phyloP scores from a whole-genome alignment of 2,329 filamentous ascomycete species.

The Pleurostoma richardsiae region DNA sequence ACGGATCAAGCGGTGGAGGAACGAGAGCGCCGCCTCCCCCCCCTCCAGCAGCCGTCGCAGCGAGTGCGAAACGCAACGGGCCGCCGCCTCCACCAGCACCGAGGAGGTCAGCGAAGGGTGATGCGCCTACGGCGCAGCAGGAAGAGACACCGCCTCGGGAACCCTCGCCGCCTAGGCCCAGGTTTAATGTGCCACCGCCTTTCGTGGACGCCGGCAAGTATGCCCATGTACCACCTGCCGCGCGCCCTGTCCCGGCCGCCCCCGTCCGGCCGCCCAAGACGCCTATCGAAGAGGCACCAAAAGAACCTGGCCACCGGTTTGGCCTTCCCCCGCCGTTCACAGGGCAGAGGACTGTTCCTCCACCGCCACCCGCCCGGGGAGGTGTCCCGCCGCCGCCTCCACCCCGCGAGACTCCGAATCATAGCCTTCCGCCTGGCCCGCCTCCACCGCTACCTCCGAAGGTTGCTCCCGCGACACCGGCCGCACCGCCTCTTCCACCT shows the following conservation, averaged over 20 bases:
- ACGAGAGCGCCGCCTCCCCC: conserved; percentile 36
- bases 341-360: conserved; percentile 63
- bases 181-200: conserved; percentile 82
- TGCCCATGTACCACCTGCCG: conserved; percentile 51
- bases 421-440: conserved; percentile 21
- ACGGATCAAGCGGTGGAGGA: conserved; percentile 22
- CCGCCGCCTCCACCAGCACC: conserved; percentile 55
- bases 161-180: conserved; percentile 63
- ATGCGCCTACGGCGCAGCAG: conserved; percentile 27
- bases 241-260: conserved; percentile 49
- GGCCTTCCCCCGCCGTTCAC: conserved; percentile 76
- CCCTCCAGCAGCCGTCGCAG: conserved; percentile 21
- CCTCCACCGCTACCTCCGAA: conserved; percentile 44
- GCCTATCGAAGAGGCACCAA: conserved; percentile 58
- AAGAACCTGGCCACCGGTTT: conserved; percentile 55
- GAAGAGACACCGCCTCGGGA: conserved; percentile 62
- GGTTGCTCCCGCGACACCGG: conserved; percentile 27
- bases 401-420: conserved; percentile 26
- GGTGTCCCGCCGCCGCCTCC: conserved; percentile 69
- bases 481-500: conserved; percentile 45
- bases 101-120: conserved; percentile 51
- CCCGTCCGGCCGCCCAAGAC: conserved; percentile 67
- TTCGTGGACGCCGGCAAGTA: conserved; percentile 87
- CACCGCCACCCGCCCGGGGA: conserved; percentile 69
- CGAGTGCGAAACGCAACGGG: conserved; percentile 29